phyloP scores from a whole-genome alignment of 192 early-diverging fungal genomes.

The Paraglomus brasilianum region DNA sequence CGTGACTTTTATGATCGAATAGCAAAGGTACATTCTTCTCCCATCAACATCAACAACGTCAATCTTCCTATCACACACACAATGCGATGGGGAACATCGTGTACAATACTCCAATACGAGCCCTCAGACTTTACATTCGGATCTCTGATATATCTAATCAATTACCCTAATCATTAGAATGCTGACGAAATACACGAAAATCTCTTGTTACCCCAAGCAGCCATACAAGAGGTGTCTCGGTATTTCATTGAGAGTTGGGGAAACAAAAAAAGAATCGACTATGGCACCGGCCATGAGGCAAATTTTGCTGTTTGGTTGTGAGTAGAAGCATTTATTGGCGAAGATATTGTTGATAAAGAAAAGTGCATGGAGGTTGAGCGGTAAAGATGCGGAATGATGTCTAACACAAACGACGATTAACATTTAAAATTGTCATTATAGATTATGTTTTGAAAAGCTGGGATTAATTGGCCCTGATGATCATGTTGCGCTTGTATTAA shows the following conservation, averaged over 20 bases:
- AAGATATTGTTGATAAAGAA: too few species aligned
- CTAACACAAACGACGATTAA: too few species aligned
- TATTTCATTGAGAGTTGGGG: conserved; percentile 89
- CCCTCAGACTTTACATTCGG: neutral
- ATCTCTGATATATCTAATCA: neutral
- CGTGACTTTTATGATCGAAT: conserved; percentile 82
- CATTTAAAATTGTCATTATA: conserved; percentile 28
- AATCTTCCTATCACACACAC: too few species aligned
- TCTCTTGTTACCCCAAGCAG: conserved; percentile 35
- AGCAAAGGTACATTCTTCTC: conserved; percentile 48
- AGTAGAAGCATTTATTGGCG: conserved; percentile 29
- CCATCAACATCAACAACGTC: neutral
- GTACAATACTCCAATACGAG: neutral
- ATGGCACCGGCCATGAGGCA: conserved; percentile 96
- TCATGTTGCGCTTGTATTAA: conserved; percentile 72
- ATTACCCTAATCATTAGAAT: conserved; percentile 21
- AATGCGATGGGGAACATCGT: conserved; percentile 18
- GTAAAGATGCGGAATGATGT: too few species aligned
- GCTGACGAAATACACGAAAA: conserved; percentile 37
- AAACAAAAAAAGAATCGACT: conserved; percentile 90
- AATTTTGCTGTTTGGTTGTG: conserved; percentile 86
- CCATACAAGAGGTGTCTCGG: conserved; percentile 55
- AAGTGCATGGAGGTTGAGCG: too few species aligned
- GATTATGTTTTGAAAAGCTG: conserved; percentile 76
- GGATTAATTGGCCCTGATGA: conserved; percentile 66